phyloP scores from a whole-genome alignment of 805 yeast species.

The Ascoidea asiatica region DNA sequence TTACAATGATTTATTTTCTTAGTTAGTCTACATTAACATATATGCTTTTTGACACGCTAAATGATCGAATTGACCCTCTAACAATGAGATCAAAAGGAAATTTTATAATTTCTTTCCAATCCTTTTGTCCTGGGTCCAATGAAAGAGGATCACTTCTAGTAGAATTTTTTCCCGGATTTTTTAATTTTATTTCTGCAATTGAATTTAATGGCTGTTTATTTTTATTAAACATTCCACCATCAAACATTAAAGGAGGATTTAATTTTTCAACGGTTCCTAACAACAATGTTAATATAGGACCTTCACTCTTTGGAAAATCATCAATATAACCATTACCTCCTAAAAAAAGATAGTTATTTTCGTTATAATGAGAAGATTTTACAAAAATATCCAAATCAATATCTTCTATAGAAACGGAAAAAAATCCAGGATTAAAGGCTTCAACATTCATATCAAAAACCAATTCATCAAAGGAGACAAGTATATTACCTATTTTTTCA shows the following conservation, averaged over 20 bases:
- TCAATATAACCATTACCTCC: slow-evolving; percentile 7
- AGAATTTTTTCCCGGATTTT: slow-evolving; percentile 50
- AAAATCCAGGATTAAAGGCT: slow-evolving; percentile 81
- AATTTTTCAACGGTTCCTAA: slow-evolving; percentile 55
- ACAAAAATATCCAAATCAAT: slow-evolving; percentile 82
- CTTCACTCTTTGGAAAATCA: slow-evolving; percentile 11
- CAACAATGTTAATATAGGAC: slow-evolving; percentile 37
- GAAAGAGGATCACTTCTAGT: slow-evolving; percentile 14
- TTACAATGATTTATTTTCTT: no score
- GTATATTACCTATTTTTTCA: slow-evolving; percentile 47
- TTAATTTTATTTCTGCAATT: slow-evolving; percentile 54
- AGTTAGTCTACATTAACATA: slow-evolving; percentile 38
- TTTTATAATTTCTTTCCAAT: slow-evolving; percentile 64
- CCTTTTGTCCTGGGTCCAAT: slow-evolving; percentile 17
- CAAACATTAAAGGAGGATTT: slow-evolving; percentile 62
- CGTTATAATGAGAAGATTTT: slow-evolving; percentile 33
- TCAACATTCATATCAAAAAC: slow-evolving; percentile 66
- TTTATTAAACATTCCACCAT: slow-evolving; percentile 65
- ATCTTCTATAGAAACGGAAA: slow-evolving; percentile 46
- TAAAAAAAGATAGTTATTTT: slow-evolving; percentile 15
- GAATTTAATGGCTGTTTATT: slow-evolving; percentile 44
- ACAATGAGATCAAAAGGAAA: slow-evolving; percentile 80
- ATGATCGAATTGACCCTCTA: slow-evolving; percentile 56
- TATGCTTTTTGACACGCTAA: slow-evolving; percentile 46
- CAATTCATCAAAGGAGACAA: slow-evolving; percentile 75